A percentile compares a stretch with the other conserved stretches of the same genome.
Evolutionary conservation across 2,329 filamentous ascomycete species (phyloP).

Genomic region (Akanthomyces uredinophilus): DNA sequence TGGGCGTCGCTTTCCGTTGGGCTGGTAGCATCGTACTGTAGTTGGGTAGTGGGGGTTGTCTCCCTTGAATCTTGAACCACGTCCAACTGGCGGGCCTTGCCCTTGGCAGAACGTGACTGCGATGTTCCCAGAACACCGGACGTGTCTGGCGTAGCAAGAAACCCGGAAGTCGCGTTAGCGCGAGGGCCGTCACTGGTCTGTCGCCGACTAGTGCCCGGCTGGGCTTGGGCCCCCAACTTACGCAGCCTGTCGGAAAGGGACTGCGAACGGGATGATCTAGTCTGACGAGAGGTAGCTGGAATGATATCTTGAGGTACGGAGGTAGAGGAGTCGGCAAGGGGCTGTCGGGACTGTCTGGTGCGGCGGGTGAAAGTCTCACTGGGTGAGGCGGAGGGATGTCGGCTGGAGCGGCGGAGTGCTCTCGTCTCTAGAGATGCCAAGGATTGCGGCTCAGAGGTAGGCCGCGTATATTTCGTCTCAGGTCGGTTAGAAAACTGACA

Average conservation of each 20-base stretch:
- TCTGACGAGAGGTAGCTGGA: constrained; percentile 21
- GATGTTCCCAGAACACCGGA: constrained; percentile 37
- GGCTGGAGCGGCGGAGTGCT: constrained; percentile 23
- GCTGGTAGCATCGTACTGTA: constrained; percentile 45
- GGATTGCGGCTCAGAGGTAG: not conserved
- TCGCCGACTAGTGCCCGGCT: constrained; percentile 7
- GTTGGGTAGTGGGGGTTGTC: constrained; percentile 34
- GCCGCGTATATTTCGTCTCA: not conserved
- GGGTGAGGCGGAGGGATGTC: constrained; percentile 30
- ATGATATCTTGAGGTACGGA: constrained; percentile 18
- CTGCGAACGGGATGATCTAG: constrained; percentile 26
- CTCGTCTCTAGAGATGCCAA: not conserved
- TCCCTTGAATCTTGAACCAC: constrained; percentile 41
- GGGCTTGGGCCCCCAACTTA: constrained; percentile 25
- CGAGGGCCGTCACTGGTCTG: constrained; percentile 12
- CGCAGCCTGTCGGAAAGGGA: constrained; percentile 32
- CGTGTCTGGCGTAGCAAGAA: constrained; percentile 55
- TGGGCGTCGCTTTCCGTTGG: constrained; percentile 51
- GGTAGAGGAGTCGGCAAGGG: constrained; percentile 27
- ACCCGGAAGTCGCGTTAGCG: constrained; percentile 9
- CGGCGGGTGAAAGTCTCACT: constrained; percentile 29
- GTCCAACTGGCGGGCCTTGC: constrained; percentile 38
- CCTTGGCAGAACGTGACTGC: constrained; percentile 32
- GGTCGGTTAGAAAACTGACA: not conserved
- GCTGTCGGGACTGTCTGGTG: constrained; percentile 25